Evolutionary conservation across 805 yeast species (phyloP).

Genomic region (Hanseniaspora hatyaiensis): DNA sequence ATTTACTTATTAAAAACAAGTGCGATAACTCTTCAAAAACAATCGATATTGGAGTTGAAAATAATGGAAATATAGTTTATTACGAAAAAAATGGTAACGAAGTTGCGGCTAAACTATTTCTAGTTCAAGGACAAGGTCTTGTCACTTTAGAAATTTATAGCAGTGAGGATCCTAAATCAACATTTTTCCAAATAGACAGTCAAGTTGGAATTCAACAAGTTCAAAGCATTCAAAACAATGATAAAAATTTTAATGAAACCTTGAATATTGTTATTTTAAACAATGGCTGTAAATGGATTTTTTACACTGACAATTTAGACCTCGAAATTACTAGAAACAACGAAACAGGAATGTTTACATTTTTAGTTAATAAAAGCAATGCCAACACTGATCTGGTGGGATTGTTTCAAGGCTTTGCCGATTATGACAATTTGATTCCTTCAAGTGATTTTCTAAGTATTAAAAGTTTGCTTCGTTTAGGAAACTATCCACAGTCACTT

Average conservation of each 20-base stretch:
- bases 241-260: background rate
- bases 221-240: too few relatives aligned
- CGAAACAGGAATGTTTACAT: background rate
- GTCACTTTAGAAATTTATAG: background rate
- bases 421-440: background rate
- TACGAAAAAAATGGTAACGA: background rate
- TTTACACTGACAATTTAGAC: background rate
- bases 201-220: slow-evolving; percentile 5
- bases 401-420: background rate
- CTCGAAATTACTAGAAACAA: background rate
- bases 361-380: background rate
- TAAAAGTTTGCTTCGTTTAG: background rate
- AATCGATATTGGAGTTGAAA: background rate
- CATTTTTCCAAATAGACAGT: background rate
- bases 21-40: too few relatives aligned
- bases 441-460: background rate
- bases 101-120: background rate
- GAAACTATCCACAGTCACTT: background rate
- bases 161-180: too few relatives aligned
- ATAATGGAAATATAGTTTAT: background rate
- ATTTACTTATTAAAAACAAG: background rate
- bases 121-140: slow-evolving; percentile 11
- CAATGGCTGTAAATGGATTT: background rate
- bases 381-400: background rate
- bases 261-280: background rate